Conservation (phyloP, 768 basidiomycete species). For the Leucosporidium scottii region DNA sequence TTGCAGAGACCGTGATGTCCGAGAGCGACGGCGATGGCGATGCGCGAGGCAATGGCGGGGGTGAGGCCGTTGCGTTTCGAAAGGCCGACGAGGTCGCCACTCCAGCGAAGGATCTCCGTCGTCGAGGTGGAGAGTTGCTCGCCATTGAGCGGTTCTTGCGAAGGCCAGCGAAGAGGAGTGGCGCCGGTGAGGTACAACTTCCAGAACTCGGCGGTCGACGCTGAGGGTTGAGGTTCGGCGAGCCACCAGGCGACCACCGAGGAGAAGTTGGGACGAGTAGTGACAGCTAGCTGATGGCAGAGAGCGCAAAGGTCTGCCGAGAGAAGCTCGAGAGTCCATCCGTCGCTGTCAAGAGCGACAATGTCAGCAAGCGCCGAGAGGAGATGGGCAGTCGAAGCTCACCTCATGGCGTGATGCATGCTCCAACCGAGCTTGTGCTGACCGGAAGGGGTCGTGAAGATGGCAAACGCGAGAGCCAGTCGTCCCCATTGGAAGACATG, state of each 20-base stretch:
- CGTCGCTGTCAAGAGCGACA: conserved; percentile 10
- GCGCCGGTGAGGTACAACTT: conserved; percentile 16
- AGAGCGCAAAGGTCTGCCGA: conserved; percentile 27
- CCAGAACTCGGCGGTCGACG: conserved; percentile 22
- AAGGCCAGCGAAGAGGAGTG: conserved; percentile 19
- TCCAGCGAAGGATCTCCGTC: conserved; percentile 13
- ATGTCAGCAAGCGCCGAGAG: background rate
- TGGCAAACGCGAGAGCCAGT: conserved; percentile 21
- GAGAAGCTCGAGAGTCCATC: conserved; percentile 33
- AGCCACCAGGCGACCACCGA: conserved; percentile 27
- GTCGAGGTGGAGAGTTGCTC: conserved; percentile 28
- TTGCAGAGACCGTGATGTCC: background rate
- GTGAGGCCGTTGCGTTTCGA: conserved; percentile 23
- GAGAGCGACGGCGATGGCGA: conserved; percentile 30
- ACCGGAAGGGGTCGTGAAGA: conserved; percentile 6
- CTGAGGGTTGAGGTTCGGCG: background rate
- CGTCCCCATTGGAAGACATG: conserved; percentile 24
- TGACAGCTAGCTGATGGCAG: conserved; percentile 11
- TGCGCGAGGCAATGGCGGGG: conserved; percentile 28
- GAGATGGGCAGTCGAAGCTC: background rate
- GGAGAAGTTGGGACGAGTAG: conserved; percentile 16
- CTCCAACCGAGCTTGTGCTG: conserved; percentile 28
- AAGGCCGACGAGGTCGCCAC: conserved; percentile 14
- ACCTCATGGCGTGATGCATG: conserved; percentile 33
- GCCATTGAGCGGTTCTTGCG: conserved; percentile 8